phyloP scores from a whole-genome alignment of 805 yeast genomes.

The Lachancea fermentati region DNA sequence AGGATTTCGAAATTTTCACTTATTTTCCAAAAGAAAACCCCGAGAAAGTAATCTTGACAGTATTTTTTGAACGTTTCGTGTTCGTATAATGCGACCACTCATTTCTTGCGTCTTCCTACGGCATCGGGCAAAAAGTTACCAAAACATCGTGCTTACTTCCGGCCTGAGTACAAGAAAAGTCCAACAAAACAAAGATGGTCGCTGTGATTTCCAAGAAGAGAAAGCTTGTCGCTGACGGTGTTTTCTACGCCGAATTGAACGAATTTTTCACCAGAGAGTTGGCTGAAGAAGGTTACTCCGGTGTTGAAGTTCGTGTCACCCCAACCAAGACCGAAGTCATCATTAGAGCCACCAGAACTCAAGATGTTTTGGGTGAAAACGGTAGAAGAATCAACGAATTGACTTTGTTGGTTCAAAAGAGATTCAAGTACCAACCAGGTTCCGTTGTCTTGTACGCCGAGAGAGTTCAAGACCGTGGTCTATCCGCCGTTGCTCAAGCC shows the following conservation, averaged over 20 bases:
- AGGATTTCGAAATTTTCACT: too few relatives aligned
- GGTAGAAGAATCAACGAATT: conserved; percentile 99
- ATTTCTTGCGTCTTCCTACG: too few relatives aligned
- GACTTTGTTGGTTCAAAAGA: conserved; percentile 95
- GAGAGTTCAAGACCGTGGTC: conserved; percentile 99
- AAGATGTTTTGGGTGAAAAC: conserved; percentile 97
- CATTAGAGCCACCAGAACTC: conserved; percentile 98
- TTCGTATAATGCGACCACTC: not conserved
- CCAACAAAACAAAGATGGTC: conserved; percentile 27
- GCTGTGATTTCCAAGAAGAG: conserved; percentile 88
- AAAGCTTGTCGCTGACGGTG: conserved; percentile 99
- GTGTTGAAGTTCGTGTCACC: conserved; percentile 98
- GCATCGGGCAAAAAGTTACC: too few relatives aligned
- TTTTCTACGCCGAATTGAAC: conserved; percentile 99
- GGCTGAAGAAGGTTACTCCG: conserved; percentile 99
- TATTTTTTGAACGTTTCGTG: not conserved
- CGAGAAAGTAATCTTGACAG: too few relatives aligned
- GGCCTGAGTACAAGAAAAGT: conserved; percentile 1
- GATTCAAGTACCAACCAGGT: conserved; percentile 95
- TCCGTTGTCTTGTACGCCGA: conserved; percentile 94
- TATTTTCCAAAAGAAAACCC: too few relatives aligned
- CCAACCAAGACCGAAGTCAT: conserved; percentile 97
- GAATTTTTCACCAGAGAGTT: conserved; percentile 99
- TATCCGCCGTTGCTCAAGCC: conserved; percentile 99
- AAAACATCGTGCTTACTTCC: too few relatives aligned